These are phyloP conservation scores for Metschnikowia borealis DNA, from an alignment of 805 yeast species.

Conservation along the genomic window DNA sequence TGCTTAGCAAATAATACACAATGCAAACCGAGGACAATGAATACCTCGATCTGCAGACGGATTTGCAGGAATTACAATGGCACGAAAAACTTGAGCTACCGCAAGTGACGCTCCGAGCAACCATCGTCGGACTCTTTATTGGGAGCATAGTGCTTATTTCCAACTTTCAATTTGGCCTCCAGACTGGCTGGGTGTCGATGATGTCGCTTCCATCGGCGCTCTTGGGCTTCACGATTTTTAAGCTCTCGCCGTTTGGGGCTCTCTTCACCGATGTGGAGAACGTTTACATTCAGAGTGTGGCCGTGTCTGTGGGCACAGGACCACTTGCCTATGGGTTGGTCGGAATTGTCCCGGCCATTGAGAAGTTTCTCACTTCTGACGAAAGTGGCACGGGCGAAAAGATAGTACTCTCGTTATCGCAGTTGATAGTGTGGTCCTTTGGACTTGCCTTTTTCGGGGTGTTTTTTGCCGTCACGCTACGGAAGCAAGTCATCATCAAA, in stretches of 20 bases:
- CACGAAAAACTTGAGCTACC: conserved; percentile 48
- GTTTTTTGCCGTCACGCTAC: conserved; percentile 85
- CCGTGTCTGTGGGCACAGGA: conserved; percentile 97
- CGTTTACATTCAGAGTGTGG: conserved; percentile 85
- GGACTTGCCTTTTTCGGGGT: conserved; percentile 94
- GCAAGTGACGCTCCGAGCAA: conserved; percentile 71
- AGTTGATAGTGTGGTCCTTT: conserved; percentile 74
- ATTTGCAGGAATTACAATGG: conserved; percentile 10
- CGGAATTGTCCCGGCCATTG: conserved; percentile 94
- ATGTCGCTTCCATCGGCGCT: conserved; percentile 95
- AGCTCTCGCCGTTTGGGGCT: conserved; percentile 45
- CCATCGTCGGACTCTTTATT: conserved; percentile 71
- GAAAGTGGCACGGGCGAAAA: conserved; percentile 63
- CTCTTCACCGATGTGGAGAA: conserved; percentile 81
- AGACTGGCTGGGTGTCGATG: conserved; percentile 99
- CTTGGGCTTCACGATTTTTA: conserved; percentile 80
- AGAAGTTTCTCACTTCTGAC: conserved; percentile 71
- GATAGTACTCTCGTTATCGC: conserved; percentile 36
- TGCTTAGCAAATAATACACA: background rate
- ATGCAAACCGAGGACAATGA: background rate
- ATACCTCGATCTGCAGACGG: background rate
- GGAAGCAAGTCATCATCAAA: conserved; percentile 81
- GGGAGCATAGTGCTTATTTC: conserved; percentile 85
- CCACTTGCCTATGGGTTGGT: conserved; percentile 94
- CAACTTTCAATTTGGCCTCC: conserved; percentile 93